Evolutionary conservation across 2,329 filamentous ascomycete species (phyloP), one percentile per base, ranked within the genome.

Genomic region (Aspergillus sp.): DNA sequence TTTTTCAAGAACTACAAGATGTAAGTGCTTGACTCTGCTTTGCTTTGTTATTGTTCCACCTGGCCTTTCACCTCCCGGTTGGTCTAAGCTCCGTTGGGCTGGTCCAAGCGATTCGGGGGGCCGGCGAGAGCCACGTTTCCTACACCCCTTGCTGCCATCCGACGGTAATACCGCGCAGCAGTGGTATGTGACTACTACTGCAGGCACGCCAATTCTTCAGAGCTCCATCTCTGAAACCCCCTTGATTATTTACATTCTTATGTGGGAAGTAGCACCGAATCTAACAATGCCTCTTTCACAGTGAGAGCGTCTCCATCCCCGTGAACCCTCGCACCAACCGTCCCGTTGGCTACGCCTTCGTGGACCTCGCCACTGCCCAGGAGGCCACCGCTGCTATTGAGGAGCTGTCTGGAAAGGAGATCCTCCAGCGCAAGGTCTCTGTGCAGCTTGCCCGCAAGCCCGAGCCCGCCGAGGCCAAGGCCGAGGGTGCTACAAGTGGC

Each of bases 1-100:
- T 99, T 99, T 88, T 99, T 99, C 90, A 94, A 95, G 87, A 91
- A 89, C 82, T 98, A 97, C 87, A 90, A 95, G 85, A 92, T 99
- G 95, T 99, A 87, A 87, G 94, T 91, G 19, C 19, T 19, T 19
- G 19, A 19, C 19, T 19, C 19, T 59, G 17, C 19, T 12, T 55
- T 45, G 13, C 50, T 47, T 23, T 39, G 36, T 56, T 43, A 50
- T 30, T 53, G 38, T 54, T 50, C 45, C 23, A 52, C 49, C 25
- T 51, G 52, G 54, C 32, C 28, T 56, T 49, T 39, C 56, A 23
- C 60, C 13, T 30, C 28, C 23, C 48, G 21, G 43, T 48, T 52
- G 57, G 53, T 57, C 49, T 47, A 49, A 41, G 51, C 48, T 56
- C 52, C 13, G 54, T 38, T 23, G 38, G 17, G 15, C 41, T 12